Evolutionary conservation across 2,329 filamentous ascomycete genomes (phyloP), one percentile per base, ranked within the genome.

Genomic region (Fusarium foetens): DNA sequence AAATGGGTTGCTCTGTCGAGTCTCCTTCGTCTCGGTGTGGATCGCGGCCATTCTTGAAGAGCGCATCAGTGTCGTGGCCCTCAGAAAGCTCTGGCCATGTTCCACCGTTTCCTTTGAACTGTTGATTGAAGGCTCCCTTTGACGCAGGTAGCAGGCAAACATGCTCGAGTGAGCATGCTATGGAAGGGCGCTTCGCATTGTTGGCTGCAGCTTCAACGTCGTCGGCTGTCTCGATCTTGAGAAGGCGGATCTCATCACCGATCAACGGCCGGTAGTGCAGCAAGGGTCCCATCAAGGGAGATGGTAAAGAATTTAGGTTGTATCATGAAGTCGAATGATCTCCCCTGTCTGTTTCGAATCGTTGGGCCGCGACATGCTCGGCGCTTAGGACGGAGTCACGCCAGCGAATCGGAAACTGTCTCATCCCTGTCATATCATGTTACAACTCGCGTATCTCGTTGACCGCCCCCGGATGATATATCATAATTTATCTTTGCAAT

Each of bases 151-250:
- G 21, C 3, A 63, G 23, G 8, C 11, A 12, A 3, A 63, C 52
- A 49, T 63, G 52, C 3, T 63, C 53, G 9, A 63, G 25, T 16
- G 59, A 33, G 13, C 51, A 57, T 19, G 8, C 8, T 38, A 61
- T 55, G 4, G 31, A 31, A 7, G 2, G 19, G 23, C 13, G 23
- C 14, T 36, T n/a, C 1, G 3, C 39, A 10, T n/a, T 21, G n/a
- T 31, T 31, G 23, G 19, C 13, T 11, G 10, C 8, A 12, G n/a
- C 27, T 33, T 42, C n/a, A 36, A 11, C 13, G 2, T 10, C 29
- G 13, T 61, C 23, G 11, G 36, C n/a, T 17, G 23, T 11, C 23
- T 43, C 9, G 16, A 43, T 36, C 23, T 33, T 53, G 2, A 52
- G 36, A n/a, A 60, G 17, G 7, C 58, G 58, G 23, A 60, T 53